Evolutionary conservation across 768 basidiomycete genomes (phyloP).

Genomic region (Termitomyces titanicus): DNA sequence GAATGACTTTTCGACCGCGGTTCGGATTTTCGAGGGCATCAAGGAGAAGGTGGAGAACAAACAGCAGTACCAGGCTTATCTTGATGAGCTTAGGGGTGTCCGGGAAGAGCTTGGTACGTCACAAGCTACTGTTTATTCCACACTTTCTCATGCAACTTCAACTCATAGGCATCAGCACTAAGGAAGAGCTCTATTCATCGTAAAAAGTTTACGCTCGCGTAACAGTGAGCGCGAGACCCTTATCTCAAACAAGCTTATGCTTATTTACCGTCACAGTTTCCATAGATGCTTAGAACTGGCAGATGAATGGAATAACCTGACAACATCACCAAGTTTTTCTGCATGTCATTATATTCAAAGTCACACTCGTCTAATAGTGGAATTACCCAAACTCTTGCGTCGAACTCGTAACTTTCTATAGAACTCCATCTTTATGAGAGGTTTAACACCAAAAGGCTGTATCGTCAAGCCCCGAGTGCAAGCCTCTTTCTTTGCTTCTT

Average conservation of each 20-base stretch:
- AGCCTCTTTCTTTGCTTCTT: neutral
- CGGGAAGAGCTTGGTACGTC: slow-evolving; percentile 86
- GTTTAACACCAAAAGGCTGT: neutral
- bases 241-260: neutral
- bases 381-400: neutral
- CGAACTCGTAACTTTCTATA: neutral
- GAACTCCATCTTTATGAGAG: neutral
- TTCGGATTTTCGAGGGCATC: slow-evolving; percentile 93
- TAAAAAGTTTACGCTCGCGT: slow-evolving; percentile 18
- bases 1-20: slow-evolving; percentile 96
- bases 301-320: slow-evolving; percentile 10
- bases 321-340: slow-evolving; percentile 1
- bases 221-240: slow-evolving; percentile 2
- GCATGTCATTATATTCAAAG: neutral
- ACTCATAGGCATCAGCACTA: slow-evolving; percentile 35
- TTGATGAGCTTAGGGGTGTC: slow-evolving; percentile 85
- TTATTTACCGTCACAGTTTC: slow-evolving; percentile 5
- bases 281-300: slow-evolving; percentile 14
- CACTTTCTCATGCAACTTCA: neutral
- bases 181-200: slow-evolving; percentile 43
- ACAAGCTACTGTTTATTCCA: neutral
- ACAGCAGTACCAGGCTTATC: slow-evolving; percentile 89
- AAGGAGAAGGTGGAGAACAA: slow-evolving; percentile 98
- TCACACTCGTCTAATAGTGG: neutral
- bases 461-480: neutral